These are phyloP conservation scores for Aspergillus thermomutatus DNA, from an alignment of 2,329 filamentous ascomycete genomes.

Conservation along the genomic window DNA sequence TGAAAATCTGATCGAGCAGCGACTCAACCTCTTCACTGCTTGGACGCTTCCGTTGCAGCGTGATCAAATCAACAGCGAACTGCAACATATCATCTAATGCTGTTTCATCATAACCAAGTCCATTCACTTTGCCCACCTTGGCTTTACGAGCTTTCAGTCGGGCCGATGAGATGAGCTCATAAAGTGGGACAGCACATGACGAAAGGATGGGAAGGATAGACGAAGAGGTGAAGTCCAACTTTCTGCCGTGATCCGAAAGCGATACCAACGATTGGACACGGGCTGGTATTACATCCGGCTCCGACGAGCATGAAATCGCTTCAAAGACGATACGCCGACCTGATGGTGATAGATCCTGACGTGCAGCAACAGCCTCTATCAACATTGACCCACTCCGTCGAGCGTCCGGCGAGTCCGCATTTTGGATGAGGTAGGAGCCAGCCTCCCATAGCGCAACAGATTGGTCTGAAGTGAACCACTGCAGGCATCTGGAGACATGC, in stretches of 20 bases:
- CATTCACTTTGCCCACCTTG: constrained; percentile 31
- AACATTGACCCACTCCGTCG: constrained; percentile 34
- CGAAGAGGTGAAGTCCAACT: constrained; percentile 38
- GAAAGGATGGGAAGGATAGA: constrained; percentile 40
- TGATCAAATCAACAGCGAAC: constrained; percentile 42
- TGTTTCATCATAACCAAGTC: constrained; percentile 32
- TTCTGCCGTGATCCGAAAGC: constrained; percentile 43
- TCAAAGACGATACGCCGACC: constrained; percentile 34
- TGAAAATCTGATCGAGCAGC: constrained; percentile 37
- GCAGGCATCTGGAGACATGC: constrained; percentile 27
- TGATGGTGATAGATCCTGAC: constrained; percentile 38
- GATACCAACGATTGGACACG: constrained; percentile 38
- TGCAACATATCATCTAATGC: constrained; percentile 39
- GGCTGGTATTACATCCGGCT: constrained; percentile 36
- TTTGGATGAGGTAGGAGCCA: constrained; percentile 35
- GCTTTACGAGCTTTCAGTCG: constrained; percentile 38
- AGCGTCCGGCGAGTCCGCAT: constrained; percentile 34
- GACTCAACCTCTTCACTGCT: constrained; percentile 33
- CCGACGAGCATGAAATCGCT: constrained; percentile 31
- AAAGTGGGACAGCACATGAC: constrained; percentile 38
- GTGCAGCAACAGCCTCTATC: constrained; percentile 35
- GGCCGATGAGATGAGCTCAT: constrained; percentile 33
- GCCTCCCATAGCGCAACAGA: constrained; percentile 39
- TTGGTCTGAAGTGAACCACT: constrained; percentile 39
- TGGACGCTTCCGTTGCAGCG: constrained; percentile 38